Base-by-base conservation (phyloP, 768 basidiomycete species). In the Lepiota brunneoincarnata region DNA sequence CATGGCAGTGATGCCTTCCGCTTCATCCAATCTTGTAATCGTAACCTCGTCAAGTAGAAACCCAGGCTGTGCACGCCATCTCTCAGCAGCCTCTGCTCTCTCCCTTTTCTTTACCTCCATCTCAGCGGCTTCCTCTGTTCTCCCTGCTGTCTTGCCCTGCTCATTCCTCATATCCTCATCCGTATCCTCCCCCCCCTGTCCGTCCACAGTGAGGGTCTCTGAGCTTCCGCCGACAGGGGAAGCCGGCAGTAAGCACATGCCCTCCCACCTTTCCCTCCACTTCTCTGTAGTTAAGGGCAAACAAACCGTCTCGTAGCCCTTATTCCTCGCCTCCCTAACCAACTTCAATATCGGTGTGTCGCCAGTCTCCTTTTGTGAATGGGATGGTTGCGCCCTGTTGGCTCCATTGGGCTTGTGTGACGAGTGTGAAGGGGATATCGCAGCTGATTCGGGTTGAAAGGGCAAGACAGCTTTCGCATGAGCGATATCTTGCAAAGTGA, bases 261-360 rank as follows among this genome's bases (percentile, higher is more conserved):
- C 75, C 59, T 80, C 78, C 96, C 97, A 99, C 51, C 97, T 76
- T 58, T 82, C 76, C 62, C 82, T 84, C 97, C 97, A 99, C 42
- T 79, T 81, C 15, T 78, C 77, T 51, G 89, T 96, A 20, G 95
- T 93, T n/a, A 98, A 75, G n/a, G 93, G 93, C 15, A 95, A 67
- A 63, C 86, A 89, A 38, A 93, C 75, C 0, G 76, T 66, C 50
- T 90, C 84, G 64, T 93, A 98, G 15, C 89, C 89, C 52, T 83
- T 86, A 10, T 73, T 58, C 44, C 74, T 80, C 15, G 84, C 77
- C 23, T 82, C 79, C 11, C 75, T 65, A 1, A 81, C 64, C 34
- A 86, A 66, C 57, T 70, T 68, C 46, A 86, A 75, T 2, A 83
- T 70, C 4, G 83, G 79, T 0, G 84, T 79, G 46, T 72, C 73